A percentile compares a stretch with the other conserved stretches of the same genome.
Evolutionary conservation across 768 basidiomycete species (phyloP).

Genomic region (Termitomyces sp.): DNA sequence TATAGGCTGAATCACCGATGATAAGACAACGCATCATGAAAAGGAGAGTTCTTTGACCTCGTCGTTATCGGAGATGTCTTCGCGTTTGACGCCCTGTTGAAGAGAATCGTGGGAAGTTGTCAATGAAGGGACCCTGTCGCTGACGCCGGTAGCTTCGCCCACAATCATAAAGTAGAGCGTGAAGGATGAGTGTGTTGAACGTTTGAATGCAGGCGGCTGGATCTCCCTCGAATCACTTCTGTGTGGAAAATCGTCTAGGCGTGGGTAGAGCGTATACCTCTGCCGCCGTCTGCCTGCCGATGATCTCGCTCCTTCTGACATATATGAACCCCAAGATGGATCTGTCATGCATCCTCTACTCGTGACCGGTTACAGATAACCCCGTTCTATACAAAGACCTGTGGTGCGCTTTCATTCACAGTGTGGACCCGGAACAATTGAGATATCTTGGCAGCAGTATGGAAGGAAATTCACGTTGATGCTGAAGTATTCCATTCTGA

Average conservation of each 20-base stretch:
- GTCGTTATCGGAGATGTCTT: background rate
- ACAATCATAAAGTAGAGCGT: background rate
- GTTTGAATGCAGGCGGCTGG: background rate
- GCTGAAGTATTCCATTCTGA: no score
- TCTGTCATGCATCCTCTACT: background rate
- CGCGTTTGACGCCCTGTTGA: background rate
- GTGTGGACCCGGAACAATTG: background rate
- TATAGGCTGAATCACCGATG: slow-evolving; percentile 2
- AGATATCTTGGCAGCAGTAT: background rate
- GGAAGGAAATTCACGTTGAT: background rate
- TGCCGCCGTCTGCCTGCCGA: background rate
- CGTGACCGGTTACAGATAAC: background rate
- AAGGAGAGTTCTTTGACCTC: background rate
- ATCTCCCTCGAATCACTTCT: background rate
- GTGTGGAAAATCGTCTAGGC: background rate
- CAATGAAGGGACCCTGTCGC: background rate
- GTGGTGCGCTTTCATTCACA: background rate
- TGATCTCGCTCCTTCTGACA: background rate
- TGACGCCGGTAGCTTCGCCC: background rate
- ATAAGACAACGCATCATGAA: background rate
- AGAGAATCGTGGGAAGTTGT: slow-evolving; percentile 1
- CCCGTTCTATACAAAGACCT: background rate
- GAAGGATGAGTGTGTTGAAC: background rate
- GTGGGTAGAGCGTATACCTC: background rate
- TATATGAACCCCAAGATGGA: background rate